Evolutionary conservation across 1,284 basidiomycete species (phyloP), one percentile per base, ranked within the genome.

Genomic region (Trichosporon coremiiforme): DNA sequence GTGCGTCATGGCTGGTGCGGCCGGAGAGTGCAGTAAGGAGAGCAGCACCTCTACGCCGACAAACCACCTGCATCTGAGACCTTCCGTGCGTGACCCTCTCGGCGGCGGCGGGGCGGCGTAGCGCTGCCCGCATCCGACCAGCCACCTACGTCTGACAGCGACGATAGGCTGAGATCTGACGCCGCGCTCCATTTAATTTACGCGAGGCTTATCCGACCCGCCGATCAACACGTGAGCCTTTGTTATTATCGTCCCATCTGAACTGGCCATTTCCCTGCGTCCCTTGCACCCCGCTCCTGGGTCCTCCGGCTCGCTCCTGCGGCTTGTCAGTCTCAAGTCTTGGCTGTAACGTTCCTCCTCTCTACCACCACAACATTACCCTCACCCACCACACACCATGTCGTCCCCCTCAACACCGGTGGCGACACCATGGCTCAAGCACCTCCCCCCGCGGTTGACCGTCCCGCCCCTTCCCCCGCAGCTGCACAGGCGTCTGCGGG

Each of bases 401-500:
- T 38, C 63, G 36, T 45, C 38, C 20, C 63, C 36, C 22, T 25
- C 35, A 29, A 38, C 63, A 25, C 36, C 63, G 13, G 36, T 64
- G 63, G 63, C 36, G n/a, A 65, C 71, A 9, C 65, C 71, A 13
- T 25, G 57, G 13, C 67, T 62, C 29, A 70, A 68, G n/a, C 60
- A 74, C 22, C 77, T 82, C 2, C 80, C 80, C 0, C 76, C 79
- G 0, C 75, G 79, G 33, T 76, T 80, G 62, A 77, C 76, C 2
- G 79, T 84, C 9, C 82, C 82, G 13, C 81, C 82, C 0, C 67
- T 80, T 2, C 82, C 82, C 1, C 79, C 78, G 0, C 70, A 74
- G 1, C 76, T 83, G 15, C 79, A 84, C 66, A 76, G 79, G 15
- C 75, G 73, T 10, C 73, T 84, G 2, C 29, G 69, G 9, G 50